Conservation (phyloP, 1,284 basidiomycete species). For the Rhodotorula glutinis region DNA sequence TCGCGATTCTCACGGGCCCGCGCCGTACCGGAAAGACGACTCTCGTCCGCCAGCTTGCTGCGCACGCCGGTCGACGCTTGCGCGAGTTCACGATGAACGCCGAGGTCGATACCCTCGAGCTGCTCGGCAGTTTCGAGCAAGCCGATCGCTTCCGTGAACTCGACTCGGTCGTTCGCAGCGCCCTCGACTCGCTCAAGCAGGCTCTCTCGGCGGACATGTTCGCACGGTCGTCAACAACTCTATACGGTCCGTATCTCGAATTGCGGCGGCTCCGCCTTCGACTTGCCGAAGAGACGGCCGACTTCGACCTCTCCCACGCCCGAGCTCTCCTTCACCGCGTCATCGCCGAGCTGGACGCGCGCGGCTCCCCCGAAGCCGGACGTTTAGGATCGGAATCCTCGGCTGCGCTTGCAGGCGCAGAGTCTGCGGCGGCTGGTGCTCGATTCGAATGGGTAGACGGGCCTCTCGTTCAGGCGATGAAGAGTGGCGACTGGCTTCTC, state of each 20-base stretch:
- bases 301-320: constrained; percentile 11
- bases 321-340: constrained; percentile 4
- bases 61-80: constrained; percentile 65
- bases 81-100: constrained; percentile 77
- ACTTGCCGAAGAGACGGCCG: constrained; percentile 9
- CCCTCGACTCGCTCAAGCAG: constrained; percentile 14
- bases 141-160: constrained; percentile 47
- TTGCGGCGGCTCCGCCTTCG: constrained; percentile 20
- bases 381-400: neutral
- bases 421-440: constrained; percentile 49
- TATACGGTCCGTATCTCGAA: constrained; percentile 14
- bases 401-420: constrained; percentile 8
- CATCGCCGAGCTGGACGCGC: constrained; percentile 5
- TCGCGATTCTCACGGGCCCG: constrained; percentile 79
- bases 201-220: constrained; percentile 11
- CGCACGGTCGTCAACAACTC: constrained; percentile 1
- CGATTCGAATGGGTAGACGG: constrained; percentile 96
- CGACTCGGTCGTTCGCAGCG: constrained; percentile 22
- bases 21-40: constrained; percentile 76
- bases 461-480: constrained; percentile 83
- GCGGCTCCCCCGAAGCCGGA: too few relatives aligned
- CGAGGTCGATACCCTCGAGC: constrained; percentile 88
- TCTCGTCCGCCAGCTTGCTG: constrained; percentile 68
- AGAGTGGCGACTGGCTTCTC: constrained; percentile 82
- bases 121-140: constrained; percentile 95